Evolutionary conservation across 306 rosid species (phyloP), one percentile per base, ranked within the genome.

Genomic region (Dalbergia cultrata): DNA sequence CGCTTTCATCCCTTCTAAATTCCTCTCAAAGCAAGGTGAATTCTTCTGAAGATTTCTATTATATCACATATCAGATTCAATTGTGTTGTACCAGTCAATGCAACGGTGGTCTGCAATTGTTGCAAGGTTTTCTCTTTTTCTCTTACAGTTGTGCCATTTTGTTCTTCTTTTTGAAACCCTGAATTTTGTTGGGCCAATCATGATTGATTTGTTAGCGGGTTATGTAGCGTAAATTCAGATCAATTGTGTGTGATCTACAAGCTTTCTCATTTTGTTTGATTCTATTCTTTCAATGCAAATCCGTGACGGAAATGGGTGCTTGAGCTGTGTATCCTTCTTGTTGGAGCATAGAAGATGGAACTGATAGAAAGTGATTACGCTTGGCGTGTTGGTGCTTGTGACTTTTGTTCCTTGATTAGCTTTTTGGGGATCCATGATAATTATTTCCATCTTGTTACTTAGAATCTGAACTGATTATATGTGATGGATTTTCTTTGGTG

Each of bases 21-120:
- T 10, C 50, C 50, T 10, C 13, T 10, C 50, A 44, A 8, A 8
- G 4, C 35, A 18, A 69, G 81, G 49, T 67, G 74, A 79, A 37
- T 64, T 66, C 65, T 13, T 71, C 53, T 68, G 64, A 47, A 68
- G 62, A 34, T 33, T 11, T 54, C 21, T 16, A 8, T 34, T 17
- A n/a, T 35, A 49, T 70, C 41, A 9, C 10, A 34, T 17, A 17
- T 63, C 63, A 47, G 74, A 61, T 75, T 73, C 73, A 72, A 50
- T 80, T 76, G 26, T 60, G 60, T 50, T 85, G 14, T 73, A 17
- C 75, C 84, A 56, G 82, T 84, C 76, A 85, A 78, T 89, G 94
- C 91, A 87, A 95, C 93, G 99, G 99, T 93, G 89, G 99, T 95
- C 91, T 95, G 98, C 94, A 93, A 93, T 89, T 95, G 99, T 92